Base-by-base conservation (phyloP, 2,329 filamentous ascomycete genomes). In the Alternaria brassicae region DNA sequence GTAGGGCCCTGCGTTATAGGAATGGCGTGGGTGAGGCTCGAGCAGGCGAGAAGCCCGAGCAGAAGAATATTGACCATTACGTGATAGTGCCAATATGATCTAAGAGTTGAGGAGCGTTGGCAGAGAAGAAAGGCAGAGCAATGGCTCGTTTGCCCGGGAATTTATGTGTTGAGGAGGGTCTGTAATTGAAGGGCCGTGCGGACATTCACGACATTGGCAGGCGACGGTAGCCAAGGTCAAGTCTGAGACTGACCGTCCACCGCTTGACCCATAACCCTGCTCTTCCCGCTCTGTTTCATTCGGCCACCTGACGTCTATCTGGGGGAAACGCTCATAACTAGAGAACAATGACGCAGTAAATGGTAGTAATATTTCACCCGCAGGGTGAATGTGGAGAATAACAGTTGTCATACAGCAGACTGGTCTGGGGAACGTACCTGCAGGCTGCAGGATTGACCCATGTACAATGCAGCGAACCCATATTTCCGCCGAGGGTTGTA, bases 51-150 rank as follows among this genome's bases (percentile, higher is more conserved):
- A 53, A 72, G 57, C 50, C 56, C 60, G 39, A 72, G 42, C 30
- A 70, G 41, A 36, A 65, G 25, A 45, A 58, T 60, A 44, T 53
- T 53, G 49, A 70, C 54, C 71, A 73, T 73, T 8, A 30, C 17
- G 39, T 15, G 15, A 12, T 13, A 21, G 19, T 47, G 45, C 40
- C 57, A 50, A 44, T 53, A 42, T 41, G 48, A 36, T 55, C 47
- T 54, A 54, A 42, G 39, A 41, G 15, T 15, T 49, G n/a, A 36
- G 40, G 51, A 47, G 34, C 36, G 49, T 50, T 53, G 13, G 41
- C 47, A 17, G 37, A 37, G 21, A 39, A 57, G 40, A 17, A 47
- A 32, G 30, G 34, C 25, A 52, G 32, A 32, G 27, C 13, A 17
- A 42, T 19, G 37, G 45, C 9, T 54, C 37, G 34, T 34, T 52